Evolutionary conservation across 208 protist species (phyloP).

Genomic region (Trypanosoma cruzi): DNA sequence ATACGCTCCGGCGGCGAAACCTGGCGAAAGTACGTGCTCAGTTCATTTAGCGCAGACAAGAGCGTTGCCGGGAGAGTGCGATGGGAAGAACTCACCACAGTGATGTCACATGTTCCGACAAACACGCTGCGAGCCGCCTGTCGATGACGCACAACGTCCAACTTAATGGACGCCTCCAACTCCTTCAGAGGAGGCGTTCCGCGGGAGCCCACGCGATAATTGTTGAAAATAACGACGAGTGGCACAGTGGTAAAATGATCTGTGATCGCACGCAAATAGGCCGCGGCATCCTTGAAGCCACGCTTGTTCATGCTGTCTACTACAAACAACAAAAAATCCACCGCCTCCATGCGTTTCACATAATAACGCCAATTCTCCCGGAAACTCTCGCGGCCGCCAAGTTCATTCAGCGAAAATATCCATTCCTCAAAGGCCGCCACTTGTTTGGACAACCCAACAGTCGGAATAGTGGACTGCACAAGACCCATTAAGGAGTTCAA

Average conservation of each 20-base stretch:
- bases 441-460: conserved; percentile 72
- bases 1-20: conserved; percentile 14
- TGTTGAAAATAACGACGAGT: conserved; percentile 85
- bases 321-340: conserved; percentile 85
- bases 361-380: conserved; percentile 84
- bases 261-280: conserved; percentile 67
- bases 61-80: conserved; percentile 42
- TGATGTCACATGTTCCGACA: conserved; percentile 74
- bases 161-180: conserved; percentile 36
- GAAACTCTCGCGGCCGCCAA: conserved; percentile 86
- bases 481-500: conserved; percentile 72
- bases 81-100: conserved; percentile 58
- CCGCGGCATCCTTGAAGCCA: conserved; percentile 40
- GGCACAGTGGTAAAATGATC: conserved; percentile 51
- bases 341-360: conserved; percentile 47
- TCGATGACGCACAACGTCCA: conserved; percentile 49
- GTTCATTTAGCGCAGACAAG: conserved; percentile 37
- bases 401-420: conserved; percentile 79
- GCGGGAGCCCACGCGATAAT: conserved; percentile 50
- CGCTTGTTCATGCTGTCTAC: conserved; percentile 59
- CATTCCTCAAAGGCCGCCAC: conserved; percentile 84
- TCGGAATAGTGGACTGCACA: conserved; percentile 66
- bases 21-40: conserved; percentile 45
- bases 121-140: conserved; percentile 43
- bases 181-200: conserved; percentile 35